Base-by-base conservation (phyloP, 768 basidiomycete species). In the Suillus alpinus region DNA sequence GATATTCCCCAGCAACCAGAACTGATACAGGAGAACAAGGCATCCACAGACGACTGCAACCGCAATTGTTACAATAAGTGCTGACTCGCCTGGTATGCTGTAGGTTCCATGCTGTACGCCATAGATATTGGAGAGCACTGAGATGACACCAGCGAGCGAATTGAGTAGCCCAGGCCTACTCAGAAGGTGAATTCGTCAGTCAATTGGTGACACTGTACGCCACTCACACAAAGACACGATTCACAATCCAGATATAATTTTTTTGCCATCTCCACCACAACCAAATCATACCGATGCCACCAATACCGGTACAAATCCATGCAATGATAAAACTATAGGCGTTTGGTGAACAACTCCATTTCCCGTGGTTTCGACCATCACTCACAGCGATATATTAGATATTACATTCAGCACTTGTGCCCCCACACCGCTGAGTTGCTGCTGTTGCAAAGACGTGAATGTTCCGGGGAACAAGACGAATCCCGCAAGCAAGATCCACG, bases 401-500 rank as follows among this genome's bases (percentile, higher is more conserved):
- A 86, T 68, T 7, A 73, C 68, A 36, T 67, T 64, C 43, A 83
- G 62, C 52, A 81, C 66, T 14, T 66, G 55, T 26, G 69, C 69
- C 50, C 72, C 71, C 6, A 79, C 63, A 10, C 73, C 74, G 57
- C 69, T 61, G 66, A 70, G 14, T 51, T 66, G 62, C 31, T 47
- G 41, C 13, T 63, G 18, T 18, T 65, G 40, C 71, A 80, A 75
- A 57, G 79, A 84, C 10, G 80, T 76, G 69, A 87, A 87, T 7
- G 86, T 86, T 55, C 84, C 82, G 2, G 86, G 86, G 63, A 87
- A 85, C 32, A 87, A 74, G 18, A 87, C 73, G 67, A 87, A 87
- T 8, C 85, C 85, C 9, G 85, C 85, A 26, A 87, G 73, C 56
- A 86, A 66, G 58, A 87, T 78, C 86, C 86, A 87, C 9, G 82